A percentile compares a stretch with the other conserved stretches of the same genome.
phyloP scores from a whole-genome alignment of 2,329 filamentous ascomycete species.

The Fusarium humuli region DNA sequence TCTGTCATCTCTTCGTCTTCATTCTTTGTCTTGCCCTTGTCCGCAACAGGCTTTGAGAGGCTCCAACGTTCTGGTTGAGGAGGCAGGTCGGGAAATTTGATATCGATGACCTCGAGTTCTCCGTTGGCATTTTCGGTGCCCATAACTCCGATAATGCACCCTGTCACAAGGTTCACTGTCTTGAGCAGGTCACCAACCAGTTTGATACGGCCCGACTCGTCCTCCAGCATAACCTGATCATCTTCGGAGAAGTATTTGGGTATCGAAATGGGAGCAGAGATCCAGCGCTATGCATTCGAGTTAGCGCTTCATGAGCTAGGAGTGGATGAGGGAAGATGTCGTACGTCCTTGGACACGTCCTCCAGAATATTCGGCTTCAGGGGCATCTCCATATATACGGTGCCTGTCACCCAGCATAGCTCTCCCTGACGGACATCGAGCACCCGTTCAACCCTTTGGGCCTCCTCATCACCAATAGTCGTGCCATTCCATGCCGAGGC shows the following conservation, averaged over 20 bases:
- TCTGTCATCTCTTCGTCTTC: slow-evolving; percentile 70
- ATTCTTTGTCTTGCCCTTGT: slow-evolving; percentile 54
- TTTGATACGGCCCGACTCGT: slow-evolving; percentile 90
- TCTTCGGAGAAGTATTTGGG: slow-evolving; percentile 79
- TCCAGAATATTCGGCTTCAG: slow-evolving; percentile 96
- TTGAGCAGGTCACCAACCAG: slow-evolving; percentile 78
- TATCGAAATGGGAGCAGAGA: slow-evolving; percentile 80
- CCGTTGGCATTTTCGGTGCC: slow-evolving; percentile 93
- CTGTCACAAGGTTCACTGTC: slow-evolving; percentile 83
- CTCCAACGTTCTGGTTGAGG: slow-evolving; percentile 86
- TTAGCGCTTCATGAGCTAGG: slow-evolving; percentile 6
- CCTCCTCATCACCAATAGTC: slow-evolving; percentile 80
- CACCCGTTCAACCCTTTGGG: slow-evolving; percentile 84
- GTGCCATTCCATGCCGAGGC: slow-evolving; percentile 81
- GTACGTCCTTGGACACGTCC: slow-evolving; percentile 90
- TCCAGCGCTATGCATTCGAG: slow-evolving; percentile 75
- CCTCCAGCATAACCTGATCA: slow-evolving; percentile 87
- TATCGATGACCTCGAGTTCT: slow-evolving; percentile 90
- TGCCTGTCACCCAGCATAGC: slow-evolving; percentile 94
- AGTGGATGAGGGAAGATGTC: slow-evolving; percentile 37
- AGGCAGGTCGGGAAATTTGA: slow-evolving; percentile 88
- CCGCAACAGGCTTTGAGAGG: slow-evolving; percentile 62
- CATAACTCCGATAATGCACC: slow-evolving; percentile 92
- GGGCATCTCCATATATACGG: slow-evolving; percentile 96
- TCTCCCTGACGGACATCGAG: slow-evolving; percentile 95